phyloP scores from a whole-genome alignment of 208 protist species.

The Trypanosoma mega region DNA sequence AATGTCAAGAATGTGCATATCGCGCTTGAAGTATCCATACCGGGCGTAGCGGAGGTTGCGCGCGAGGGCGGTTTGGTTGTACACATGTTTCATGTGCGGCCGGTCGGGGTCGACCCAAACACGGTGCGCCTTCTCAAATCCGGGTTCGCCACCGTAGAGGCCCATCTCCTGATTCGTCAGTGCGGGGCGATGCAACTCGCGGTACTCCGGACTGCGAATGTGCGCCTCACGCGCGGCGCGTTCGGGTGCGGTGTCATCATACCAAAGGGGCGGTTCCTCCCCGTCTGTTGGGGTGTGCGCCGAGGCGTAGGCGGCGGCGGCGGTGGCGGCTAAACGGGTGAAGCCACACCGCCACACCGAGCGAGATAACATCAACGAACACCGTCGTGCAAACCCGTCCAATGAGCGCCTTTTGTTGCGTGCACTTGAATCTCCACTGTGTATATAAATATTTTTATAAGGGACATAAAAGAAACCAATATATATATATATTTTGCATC shows the following conservation, averaged over 20 bases:
- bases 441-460: no score
- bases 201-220: conserved; percentile 66
- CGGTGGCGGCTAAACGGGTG: conserved; percentile 18
- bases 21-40: conserved; percentile 90
- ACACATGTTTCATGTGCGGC: conserved; percentile 90
- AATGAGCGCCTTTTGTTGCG: no score
- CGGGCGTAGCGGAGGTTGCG: conserved; percentile 88
- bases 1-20: conserved; percentile 90
- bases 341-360: conserved; percentile 8
- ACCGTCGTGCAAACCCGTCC: no score
- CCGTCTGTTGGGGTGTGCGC: conserved; percentile 18
- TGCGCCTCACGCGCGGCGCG: conserved; percentile 46
- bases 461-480: no score
- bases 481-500: no score
- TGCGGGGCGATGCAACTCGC: conserved; percentile 83
- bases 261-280: conserved; percentile 40
- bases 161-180: conserved; percentile 82
- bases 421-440: no score
- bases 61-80: conserved; percentile 82
- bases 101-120: conserved; percentile 91
- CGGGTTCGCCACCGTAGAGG: conserved; percentile 87
- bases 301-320: conserved; percentile 24
- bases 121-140: conserved; percentile 88
- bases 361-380: conserved; percentile 37
- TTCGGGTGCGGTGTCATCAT: conserved; percentile 64